Evolutionary conservation across 306 rosid genomes (phyloP).

Genomic region (Heteromeles arbutifolia): DNA sequence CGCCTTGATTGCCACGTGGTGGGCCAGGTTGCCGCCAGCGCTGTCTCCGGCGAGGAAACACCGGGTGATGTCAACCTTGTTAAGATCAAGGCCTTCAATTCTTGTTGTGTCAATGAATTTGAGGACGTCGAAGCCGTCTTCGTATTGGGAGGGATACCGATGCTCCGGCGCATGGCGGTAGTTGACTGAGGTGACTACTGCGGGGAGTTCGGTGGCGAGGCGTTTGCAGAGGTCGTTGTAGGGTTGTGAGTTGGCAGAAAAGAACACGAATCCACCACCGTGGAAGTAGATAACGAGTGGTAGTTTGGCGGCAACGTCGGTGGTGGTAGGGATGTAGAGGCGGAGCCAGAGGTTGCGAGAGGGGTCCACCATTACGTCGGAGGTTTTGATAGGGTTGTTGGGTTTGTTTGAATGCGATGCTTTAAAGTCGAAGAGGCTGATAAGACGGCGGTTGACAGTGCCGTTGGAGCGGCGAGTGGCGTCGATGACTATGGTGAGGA

Average conservation of each 20-base stretch:
- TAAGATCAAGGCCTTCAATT: background rate
- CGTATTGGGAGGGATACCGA: constrained; percentile 15
- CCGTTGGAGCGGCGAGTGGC: background rate
- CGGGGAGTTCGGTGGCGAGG: background rate
- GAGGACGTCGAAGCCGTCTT: constrained; percentile 19
- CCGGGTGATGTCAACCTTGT: background rate
- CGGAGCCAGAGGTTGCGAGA: constrained; percentile 12
- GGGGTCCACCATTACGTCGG: background rate
- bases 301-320: background rate
- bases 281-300: constrained; percentile 15
- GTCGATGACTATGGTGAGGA: background rate
- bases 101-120: constrained; percentile 3
- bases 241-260: background rate
- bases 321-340: background rate
- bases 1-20: background rate
- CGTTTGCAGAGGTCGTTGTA: background rate
- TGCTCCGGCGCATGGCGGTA: constrained; percentile 23
- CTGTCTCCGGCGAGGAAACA: constrained; percentile 20
- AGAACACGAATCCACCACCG: constrained; percentile 14
- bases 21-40: constrained; percentile 16
- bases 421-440: background rate
- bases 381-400: background rate
- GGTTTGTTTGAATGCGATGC: background rate
- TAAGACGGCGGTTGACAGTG: background rate
- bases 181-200: constrained; percentile 15